Conservation (phyloP, 345 rosid genomes). For the Arabis hirsuta region DNA sequence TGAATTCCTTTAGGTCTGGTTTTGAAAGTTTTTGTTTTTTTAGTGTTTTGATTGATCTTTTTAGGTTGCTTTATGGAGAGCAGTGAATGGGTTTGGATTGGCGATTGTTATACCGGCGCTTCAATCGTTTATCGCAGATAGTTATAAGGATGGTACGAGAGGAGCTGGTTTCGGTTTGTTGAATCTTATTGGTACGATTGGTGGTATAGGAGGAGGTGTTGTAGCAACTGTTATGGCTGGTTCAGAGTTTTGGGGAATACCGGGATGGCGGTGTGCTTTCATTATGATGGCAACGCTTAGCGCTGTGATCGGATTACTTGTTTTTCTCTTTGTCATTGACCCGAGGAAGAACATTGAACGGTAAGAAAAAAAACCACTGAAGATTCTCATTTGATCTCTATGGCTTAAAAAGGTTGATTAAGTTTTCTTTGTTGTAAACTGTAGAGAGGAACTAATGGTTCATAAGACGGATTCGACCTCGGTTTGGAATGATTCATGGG, state of each 20-base stretch:
- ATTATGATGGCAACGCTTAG: constrained; percentile 85
- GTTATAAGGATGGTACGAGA: constrained; percentile 77
- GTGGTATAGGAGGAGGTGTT: constrained; percentile 98
- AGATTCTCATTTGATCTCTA: neutral
- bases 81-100: constrained; percentile 88
- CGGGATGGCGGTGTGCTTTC: constrained; percentile 97
- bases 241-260: constrained; percentile 64
- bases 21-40: neutral
- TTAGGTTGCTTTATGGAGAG: constrained; percentile 94
- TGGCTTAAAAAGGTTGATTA: neutral
- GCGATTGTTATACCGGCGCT: constrained; percentile 98
- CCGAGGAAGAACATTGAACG: constrained; percentile 52
- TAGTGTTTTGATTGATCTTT: neutral
- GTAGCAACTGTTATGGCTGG: constrained; percentile 95
- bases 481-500: constrained; percentile 76
- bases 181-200: constrained; percentile 76
- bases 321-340: constrained; percentile 69
- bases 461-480: constrained; percentile 51
- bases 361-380: constrained; percentile 17
- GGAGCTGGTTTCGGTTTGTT: constrained; percentile 92
- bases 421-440: neutral
- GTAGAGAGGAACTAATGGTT: constrained; percentile 61
- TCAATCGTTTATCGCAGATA: constrained; percentile 96
- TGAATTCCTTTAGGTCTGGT: neutral
- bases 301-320: constrained; percentile 75